Conservation (phyloP, 2,329 filamentous ascomycete genomes). For the Aureobasidium sp. region DNA sequence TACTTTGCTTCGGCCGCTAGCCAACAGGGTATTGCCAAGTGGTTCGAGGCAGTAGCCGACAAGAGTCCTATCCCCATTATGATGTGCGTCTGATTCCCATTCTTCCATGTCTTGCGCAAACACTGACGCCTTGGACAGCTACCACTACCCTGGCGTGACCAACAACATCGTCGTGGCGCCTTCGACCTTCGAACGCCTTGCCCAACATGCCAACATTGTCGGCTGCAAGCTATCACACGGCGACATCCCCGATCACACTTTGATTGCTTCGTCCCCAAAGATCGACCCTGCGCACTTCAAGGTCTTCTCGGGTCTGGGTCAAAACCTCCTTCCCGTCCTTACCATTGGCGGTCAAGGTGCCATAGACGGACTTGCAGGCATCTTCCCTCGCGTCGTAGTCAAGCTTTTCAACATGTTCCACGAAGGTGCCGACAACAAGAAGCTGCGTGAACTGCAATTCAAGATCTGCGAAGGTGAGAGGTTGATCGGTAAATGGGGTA, state of each 20-base stretch:
- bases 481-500: slow-evolving; percentile 50
- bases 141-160: slow-evolving; percentile 58
- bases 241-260: slow-evolving; percentile 54
- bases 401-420: slow-evolving; percentile 45
- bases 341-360: slow-evolving; percentile 55
- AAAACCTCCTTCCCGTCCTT: slow-evolving; percentile 55
- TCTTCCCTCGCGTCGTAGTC: slow-evolving; percentile 55
- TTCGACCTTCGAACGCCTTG: slow-evolving; percentile 49
- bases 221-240: slow-evolving; percentile 62
- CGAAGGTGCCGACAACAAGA: slow-evolving; percentile 34
- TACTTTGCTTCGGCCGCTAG: slow-evolving; percentile 53
- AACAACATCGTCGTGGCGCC: slow-evolving; percentile 54
- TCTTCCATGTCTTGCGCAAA: not conserved
- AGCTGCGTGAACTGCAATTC: slow-evolving; percentile 50
- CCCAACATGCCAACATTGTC: slow-evolving; percentile 57
- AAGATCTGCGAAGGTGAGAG: slow-evolving; percentile 54
- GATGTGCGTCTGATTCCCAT: slow-evolving; percentile 39
- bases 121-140: slow-evolving; percentile 30
- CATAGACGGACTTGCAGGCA: slow-evolving; percentile 57
- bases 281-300: slow-evolving; percentile 52
- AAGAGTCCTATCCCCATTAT: slow-evolving; percentile 51
- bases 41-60: slow-evolving; percentile 54
- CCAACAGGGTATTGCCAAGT: slow-evolving; percentile 51
- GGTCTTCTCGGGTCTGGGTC: slow-evolving; percentile 56
- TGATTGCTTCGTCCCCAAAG: slow-evolving; percentile 50